Conservation (phyloP, 352 stramenopile genomes). For the Phytophthora constricta region DNA sequence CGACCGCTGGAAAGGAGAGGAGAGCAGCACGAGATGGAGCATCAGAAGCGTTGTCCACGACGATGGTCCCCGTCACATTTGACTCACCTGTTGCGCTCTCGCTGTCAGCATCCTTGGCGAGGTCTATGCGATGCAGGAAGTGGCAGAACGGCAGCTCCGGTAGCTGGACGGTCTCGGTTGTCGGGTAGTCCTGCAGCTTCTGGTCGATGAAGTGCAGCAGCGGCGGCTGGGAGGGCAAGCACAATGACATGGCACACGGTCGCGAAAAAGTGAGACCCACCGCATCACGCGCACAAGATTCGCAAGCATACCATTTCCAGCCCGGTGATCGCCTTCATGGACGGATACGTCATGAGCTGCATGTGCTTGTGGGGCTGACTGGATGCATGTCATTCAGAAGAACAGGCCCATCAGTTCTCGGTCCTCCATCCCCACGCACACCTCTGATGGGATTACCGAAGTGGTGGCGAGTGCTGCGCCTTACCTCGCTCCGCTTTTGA, state of each 20-base stretch:
- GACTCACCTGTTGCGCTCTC: slow-evolving; percentile 48
- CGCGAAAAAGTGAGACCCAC: neutral
- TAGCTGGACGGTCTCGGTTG: slow-evolving; percentile 55
- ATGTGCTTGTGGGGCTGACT: slow-evolving; percentile 91
- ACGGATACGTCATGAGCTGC: slow-evolving; percentile 86
- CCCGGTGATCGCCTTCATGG: slow-evolving; percentile 64
- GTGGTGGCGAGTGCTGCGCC: neutral
- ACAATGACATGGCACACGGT: neutral
- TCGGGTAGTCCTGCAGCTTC: slow-evolving; percentile 43
- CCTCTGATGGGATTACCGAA: too few species aligned
- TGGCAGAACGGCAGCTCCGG: slow-evolving; percentile 75
- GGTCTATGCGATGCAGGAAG: slow-evolving; percentile 69
- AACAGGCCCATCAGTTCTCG: slow-evolving; percentile 11
- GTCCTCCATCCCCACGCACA: neutral
- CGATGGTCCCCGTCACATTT: neutral
- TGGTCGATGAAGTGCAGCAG: slow-evolving; percentile 79
- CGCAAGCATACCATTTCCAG: slow-evolving; percentile 55
- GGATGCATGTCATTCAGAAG: slow-evolving; percentile 4
- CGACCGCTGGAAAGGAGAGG: slow-evolving; percentile 21
- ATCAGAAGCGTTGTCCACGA: neutral
- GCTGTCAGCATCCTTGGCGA: slow-evolving; percentile 43
- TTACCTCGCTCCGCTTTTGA: slow-evolving; percentile 80
- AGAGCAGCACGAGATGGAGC: neutral
- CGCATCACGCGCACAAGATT: neutral
- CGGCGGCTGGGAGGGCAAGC: slow-evolving; percentile 52